These are phyloP conservation scores for Akanthomyces dipterigenus DNA, from an alignment of 2,329 filamentous ascomycete genomes.

Conservation along the genomic window DNA sequence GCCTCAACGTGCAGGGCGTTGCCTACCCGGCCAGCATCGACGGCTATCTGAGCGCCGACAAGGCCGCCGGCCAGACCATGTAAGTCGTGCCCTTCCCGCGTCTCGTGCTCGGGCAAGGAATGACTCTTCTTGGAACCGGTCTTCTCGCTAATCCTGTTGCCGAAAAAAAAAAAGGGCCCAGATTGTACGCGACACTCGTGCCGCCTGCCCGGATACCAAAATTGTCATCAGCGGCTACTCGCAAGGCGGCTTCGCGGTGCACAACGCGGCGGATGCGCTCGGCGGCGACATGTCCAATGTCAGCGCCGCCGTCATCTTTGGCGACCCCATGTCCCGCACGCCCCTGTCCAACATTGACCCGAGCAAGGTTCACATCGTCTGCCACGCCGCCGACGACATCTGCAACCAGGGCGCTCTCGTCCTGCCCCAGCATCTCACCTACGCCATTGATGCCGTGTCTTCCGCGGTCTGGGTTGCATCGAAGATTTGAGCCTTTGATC, in stretches of 20 bases:
- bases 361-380: slow-evolving; percentile 18
- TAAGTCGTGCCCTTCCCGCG: no score
- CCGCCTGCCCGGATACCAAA: slow-evolving; percentile 13
- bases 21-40: slow-evolving; percentile 22
- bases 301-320: slow-evolving; percentile 26
- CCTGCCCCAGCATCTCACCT: slow-evolving; percentile 21
- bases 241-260: slow-evolving; percentile 22
- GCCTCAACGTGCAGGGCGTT: slow-evolving; percentile 22
- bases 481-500: slow-evolving; percentile 3
- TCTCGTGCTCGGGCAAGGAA: no score
- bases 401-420: slow-evolving; percentile 24
- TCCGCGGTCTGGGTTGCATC: slow-evolving; percentile 20
- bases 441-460: slow-evolving; percentile 18
- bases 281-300: slow-evolving; percentile 19
- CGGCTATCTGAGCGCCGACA: slow-evolving; percentile 20
- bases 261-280: slow-evolving; percentile 21
- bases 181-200: slow-evolving; percentile 22
- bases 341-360: slow-evolving; percentile 19
- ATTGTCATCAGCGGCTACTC: slow-evolving; percentile 22
- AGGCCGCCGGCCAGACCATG: slow-evolving; percentile 18
- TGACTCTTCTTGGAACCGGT: no score
- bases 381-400: slow-evolving; percentile 24
- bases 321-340: slow-evolving; percentile 21
- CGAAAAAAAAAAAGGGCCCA: slow-evolving; percentile 25
- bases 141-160: no score